Conservation (phyloP, 495 filamentous ascomycete genomes). For the Neurospora sublineolata region DNA sequence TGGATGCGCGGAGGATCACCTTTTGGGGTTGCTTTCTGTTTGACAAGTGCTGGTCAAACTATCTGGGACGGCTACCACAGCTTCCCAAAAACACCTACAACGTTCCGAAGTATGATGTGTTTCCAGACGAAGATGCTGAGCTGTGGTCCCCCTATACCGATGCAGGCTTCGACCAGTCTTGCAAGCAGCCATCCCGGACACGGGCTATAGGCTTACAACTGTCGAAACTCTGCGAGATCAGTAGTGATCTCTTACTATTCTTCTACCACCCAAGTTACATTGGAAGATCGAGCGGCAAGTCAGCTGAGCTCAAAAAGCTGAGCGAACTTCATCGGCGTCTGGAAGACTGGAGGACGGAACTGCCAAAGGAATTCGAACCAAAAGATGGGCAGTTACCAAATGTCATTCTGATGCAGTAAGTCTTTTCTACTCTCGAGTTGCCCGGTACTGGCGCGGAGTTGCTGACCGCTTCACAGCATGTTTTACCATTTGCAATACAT, state of each 20-base stretch:
- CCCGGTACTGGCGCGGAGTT: neutral
- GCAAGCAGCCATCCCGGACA: conserved; percentile 71
- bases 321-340: conserved; percentile 83
- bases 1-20: conserved; percentile 80
- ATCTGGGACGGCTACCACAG: conserved; percentile 86
- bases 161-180: conserved; percentile 53
- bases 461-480: conserved; percentile 55
- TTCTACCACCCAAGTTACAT: conserved; percentile 77
- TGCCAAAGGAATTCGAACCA: conserved; percentile 79
- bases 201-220: conserved; percentile 75
- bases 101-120: conserved; percentile 81
- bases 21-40: conserved; percentile 99
- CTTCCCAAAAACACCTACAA: conserved; percentile 65
- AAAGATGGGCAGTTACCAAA: conserved; percentile 82
- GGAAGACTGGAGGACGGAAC: conserved; percentile 78
- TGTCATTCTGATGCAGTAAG: conserved; percentile 91
- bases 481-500: conserved; percentile 94
- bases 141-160: conserved; percentile 87
- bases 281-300: conserved; percentile 45
- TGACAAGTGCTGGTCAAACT: conserved; percentile 99
- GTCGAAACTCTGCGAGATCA: conserved; percentile 79
- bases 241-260: conserved; percentile 72
- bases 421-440: conserved; percentile 6
- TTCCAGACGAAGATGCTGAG: conserved; percentile 78
- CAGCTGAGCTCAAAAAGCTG: conserved; percentile 79